Base-by-base conservation (phyloP, 108 stramenopile genomes). In the Parietichytrium sp. region DNA sequence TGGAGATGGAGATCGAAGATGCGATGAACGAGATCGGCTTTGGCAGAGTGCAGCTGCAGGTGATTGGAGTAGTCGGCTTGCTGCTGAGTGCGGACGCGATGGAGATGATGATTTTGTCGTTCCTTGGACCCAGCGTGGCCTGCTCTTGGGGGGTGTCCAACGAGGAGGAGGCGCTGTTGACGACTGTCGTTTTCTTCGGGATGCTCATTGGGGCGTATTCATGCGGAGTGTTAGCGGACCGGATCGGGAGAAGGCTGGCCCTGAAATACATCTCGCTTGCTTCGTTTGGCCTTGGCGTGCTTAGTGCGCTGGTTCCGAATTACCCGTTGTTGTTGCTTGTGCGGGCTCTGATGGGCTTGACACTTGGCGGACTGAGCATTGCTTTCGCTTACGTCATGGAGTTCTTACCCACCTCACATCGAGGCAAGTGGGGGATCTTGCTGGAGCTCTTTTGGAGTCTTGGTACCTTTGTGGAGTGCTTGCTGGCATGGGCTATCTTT, bases 91-190 rank as follows among this genome's bases (percentile, higher is more conserved):
- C 49, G 0, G 82, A 82, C 25, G 61, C 61, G 7, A 80, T 80
- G 79, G 82, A 82, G 29, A 78, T 80, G 33, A 82, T 82, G 82
- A 26, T 82, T 3, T 27, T 82, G 36, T 82, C 82, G 10, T 82
- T 82, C 27, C 2, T 82, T 3, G 82, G 82, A 7, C 82, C 82
- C 4, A 80, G 20, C 3, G 38, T 49, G 1, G 7, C 16, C 38
- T 82, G 82, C 55, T 49, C 47, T 27, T 79, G n/a, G 3, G 82
- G 72, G 23, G 51, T 80, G 10, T 36, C 49, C 23, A 0, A 15
- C 26, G 72, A 29, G 18, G 23, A 49, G 20, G 82, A 82, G 29
- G 27, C 61, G 18, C 79, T 80, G 30, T 33, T 82, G 10, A 79
- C 82, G 18, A 82, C 82, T 12, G 61, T 82, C 23, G 82, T 82